Percentiles rank a stretch among this genome's conserved stretches.
Evolutionary conservation across 306 rosid species (phyloP).

Genomic region (Myrica gale): DNA sequence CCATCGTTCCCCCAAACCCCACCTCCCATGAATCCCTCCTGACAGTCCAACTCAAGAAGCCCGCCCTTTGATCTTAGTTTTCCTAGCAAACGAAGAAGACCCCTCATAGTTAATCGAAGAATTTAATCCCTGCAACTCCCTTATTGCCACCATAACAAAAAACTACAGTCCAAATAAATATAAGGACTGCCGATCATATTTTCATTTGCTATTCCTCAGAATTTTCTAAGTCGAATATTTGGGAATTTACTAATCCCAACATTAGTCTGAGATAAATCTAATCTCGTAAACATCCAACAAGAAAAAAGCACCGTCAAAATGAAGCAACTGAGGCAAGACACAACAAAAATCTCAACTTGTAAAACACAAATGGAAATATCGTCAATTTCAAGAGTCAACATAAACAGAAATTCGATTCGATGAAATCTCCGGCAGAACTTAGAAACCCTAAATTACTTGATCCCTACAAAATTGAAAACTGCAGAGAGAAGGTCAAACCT

Average conservation of each 20-base stretch:
- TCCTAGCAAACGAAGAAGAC: too few species aligned
- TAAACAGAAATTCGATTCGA: background rate
- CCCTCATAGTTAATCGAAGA: too few species aligned
- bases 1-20: too few species aligned
- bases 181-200: background rate
- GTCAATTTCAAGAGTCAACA: background rate
- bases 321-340: background rate
- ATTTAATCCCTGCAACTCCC: too few species aligned
- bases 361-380: background rate
- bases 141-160: background rate
- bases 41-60: too few species aligned
- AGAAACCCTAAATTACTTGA: background rate
- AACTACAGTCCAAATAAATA: background rate
- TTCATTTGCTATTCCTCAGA: background rate
- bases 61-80: too few species aligned
- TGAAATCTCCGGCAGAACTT: background rate
- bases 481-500: slow-evolving; percentile 16
- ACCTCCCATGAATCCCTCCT: too few species aligned
- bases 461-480: background rate
- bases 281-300: background rate
- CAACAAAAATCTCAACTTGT: background rate
- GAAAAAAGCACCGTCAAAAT: background rate
- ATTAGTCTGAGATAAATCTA: background rate
- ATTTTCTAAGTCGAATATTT: background rate
- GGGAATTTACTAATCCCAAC: background rate